Percentiles rank a stretch among this genome's conserved stretches.
phyloP scores from a whole-genome alignment of 1,284 basidiomycete genomes.

The Cystobasidium pallidum region DNA sequence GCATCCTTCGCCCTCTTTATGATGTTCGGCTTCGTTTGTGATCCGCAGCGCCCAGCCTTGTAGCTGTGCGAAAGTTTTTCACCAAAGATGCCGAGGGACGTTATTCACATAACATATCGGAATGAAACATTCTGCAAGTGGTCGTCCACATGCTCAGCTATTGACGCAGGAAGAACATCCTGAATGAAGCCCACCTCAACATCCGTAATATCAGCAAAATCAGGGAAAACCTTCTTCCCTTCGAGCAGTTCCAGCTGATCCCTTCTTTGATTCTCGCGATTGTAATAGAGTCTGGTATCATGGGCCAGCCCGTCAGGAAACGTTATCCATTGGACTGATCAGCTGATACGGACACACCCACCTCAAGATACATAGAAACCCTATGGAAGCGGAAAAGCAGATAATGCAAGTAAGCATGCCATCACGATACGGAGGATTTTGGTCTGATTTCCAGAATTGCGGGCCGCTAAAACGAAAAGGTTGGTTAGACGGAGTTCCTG shows the following conservation, averaged over 20 bases:
- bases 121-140: conserved; percentile 28
- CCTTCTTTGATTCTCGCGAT: conserved; percentile 28
- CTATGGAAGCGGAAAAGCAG: conserved; percentile 35
- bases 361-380: conserved; percentile 24
- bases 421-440: conserved; percentile 39
- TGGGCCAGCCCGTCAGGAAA: neutral
- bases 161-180: too few relatives aligned
- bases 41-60: too few relatives aligned
- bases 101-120: conserved; percentile 29
- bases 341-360: neutral
- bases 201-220: conserved; percentile 42
- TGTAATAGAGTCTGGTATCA: conserved; percentile 25
- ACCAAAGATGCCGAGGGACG: too few relatives aligned
- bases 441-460: conserved; percentile 34
- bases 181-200: conserved; percentile 16
- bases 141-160: too few relatives aligned
- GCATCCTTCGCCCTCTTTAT: too few relatives aligned
- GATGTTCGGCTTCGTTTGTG: too few relatives aligned
- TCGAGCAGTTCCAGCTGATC: conserved; percentile 15
- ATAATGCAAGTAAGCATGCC: conserved; percentile 43
- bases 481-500: too few relatives aligned
- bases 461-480: conserved; percentile 39
- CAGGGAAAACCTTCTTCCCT: conserved; percentile 7
- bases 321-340: neutral
- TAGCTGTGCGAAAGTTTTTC: too few relatives aligned